Percentiles rank a stretch among this genome's conserved stretches.
Evolutionary conservation across 257 asterid species (phyloP).

Genomic region (Solanum tacnaense): DNA sequence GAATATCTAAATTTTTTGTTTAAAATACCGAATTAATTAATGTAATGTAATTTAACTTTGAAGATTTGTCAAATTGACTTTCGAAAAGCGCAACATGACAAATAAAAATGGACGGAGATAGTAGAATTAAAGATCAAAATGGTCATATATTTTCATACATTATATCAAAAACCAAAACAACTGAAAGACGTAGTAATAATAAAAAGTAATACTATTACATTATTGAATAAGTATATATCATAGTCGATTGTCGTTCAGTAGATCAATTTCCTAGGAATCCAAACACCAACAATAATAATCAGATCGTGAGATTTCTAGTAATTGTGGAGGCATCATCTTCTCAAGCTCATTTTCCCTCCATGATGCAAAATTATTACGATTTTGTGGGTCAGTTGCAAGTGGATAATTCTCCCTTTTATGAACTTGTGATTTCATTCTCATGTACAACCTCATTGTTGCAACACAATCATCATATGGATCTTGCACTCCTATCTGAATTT

Average conservation of each 20-base stretch:
- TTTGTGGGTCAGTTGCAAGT: slow-evolving; percentile 54
- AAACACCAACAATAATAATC: slow-evolving; percentile 89
- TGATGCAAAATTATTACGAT: slow-evolving; percentile 55
- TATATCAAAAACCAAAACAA: too few species aligned
- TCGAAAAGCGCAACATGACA: too few species aligned
- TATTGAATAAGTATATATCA: background rate
- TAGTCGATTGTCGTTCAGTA: too few species aligned
- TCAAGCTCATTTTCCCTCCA: slow-evolving; percentile 74
- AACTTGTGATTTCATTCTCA: slow-evolving; percentile 63
- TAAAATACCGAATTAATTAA: too few species aligned
- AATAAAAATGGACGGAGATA: too few species aligned
- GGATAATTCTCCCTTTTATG: slow-evolving; percentile 54
- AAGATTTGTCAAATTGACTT: too few species aligned
- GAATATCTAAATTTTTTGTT: too few species aligned
- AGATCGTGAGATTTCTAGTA: slow-evolving; percentile 67
- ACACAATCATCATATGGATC: slow-evolving; percentile 90
- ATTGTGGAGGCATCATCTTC: slow-evolving; percentile 58
- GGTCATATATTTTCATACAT: background rate
- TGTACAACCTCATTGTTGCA: slow-evolving; percentile 64
- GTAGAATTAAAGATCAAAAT: too few species aligned
- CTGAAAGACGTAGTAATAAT: background rate
- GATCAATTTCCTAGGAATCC: slow-evolving; percentile 11
- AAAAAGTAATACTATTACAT: background rate
- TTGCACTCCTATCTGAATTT: slow-evolving; percentile 66
- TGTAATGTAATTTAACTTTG: too few species aligned